phyloP scores from a whole-genome alignment of 1,139 yeast genomes.

The Debaryomyces udenii region DNA sequence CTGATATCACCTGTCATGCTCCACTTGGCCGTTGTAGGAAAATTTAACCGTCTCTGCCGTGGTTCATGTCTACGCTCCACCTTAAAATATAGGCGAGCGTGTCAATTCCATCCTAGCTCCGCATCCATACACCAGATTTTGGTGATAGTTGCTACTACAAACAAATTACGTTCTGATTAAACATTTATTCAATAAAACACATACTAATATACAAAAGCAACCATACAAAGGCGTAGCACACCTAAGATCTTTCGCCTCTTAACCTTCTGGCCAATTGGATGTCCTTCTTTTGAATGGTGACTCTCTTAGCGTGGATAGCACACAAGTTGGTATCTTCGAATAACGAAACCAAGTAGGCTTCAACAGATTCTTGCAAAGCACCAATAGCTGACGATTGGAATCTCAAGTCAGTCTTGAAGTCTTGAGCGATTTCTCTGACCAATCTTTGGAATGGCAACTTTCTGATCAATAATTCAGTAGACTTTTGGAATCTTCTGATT shows the following conservation, averaged over 20 bases:
- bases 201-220: constrained; percentile 16
- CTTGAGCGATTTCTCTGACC: constrained; percentile 97
- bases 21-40: background rate
- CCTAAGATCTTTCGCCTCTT: constrained; percentile 91
- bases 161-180: background rate
- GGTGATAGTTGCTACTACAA: constrained; percentile 31
- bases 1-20: constrained; percentile 4
- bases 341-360: constrained; percentile 89
- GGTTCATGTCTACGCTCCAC: too few species aligned
- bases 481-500: constrained; percentile 98
- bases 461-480: constrained; percentile 95
- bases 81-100: too few species aligned
- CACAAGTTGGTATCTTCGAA: constrained; percentile 98
- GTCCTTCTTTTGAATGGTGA: constrained; percentile 98
- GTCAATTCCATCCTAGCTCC: background rate
- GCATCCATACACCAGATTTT: constrained; percentile 36
- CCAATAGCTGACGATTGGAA: constrained; percentile 99
- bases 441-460: constrained; percentile 98
- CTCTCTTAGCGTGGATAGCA: constrained; percentile 99
- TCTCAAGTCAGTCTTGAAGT: constrained; percentile 96
- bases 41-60: background rate
- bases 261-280: constrained; percentile 99
- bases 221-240: constrained; percentile 10
- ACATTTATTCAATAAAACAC: constrained; percentile 12
- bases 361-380: constrained; percentile 98